Percentiles rank a stretch among this genome's conserved stretches.
phyloP scores from a whole-genome alignment of 2,329 filamentous ascomycete genomes.

The Neopestalotiopsis rosae region DNA sequence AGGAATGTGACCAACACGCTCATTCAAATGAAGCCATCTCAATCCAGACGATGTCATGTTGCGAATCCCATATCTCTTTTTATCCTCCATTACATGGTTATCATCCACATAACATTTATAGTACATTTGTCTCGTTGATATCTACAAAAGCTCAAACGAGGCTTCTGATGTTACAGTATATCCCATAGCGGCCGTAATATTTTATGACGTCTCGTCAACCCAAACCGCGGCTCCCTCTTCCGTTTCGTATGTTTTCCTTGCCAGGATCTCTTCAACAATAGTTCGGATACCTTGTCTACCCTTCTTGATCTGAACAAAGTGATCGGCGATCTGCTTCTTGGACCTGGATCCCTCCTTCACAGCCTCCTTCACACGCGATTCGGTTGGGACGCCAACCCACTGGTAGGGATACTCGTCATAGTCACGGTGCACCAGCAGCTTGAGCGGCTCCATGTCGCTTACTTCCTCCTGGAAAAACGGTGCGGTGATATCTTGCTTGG shows the following conservation, averaged over 20 bases:
- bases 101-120: conserved; percentile 5
- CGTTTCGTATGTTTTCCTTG: conserved; percentile 62
- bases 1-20: neutral
- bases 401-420: conserved; percentile 78
- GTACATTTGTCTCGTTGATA: conserved; percentile 8
- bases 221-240: conserved; percentile 43
- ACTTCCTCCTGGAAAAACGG: conserved; percentile 70
- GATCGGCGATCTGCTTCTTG: conserved; percentile 64
- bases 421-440: conserved; percentile 65
- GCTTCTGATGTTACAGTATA: conserved; percentile 11
- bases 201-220: conserved; percentile 12
- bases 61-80: neutral
- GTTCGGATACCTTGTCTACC: conserved; percentile 72
- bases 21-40: neutral
- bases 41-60: neutral
- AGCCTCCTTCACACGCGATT: conserved; percentile 60
- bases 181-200: neutral
- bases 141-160: conserved; percentile 9
- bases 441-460: conserved; percentile 51
- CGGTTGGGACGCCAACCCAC: conserved; percentile 74
- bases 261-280: conserved; percentile 72
- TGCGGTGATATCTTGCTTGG: conserved; percentile 58
- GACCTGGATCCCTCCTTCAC: conserved; percentile 47
- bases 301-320: conserved; percentile 64
- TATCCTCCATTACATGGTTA: neutral